These are phyloP conservation scores for Ormosia semicastrata DNA, from an alignment of 306 rosid genomes.

Conservation along the genomic window DNA sequence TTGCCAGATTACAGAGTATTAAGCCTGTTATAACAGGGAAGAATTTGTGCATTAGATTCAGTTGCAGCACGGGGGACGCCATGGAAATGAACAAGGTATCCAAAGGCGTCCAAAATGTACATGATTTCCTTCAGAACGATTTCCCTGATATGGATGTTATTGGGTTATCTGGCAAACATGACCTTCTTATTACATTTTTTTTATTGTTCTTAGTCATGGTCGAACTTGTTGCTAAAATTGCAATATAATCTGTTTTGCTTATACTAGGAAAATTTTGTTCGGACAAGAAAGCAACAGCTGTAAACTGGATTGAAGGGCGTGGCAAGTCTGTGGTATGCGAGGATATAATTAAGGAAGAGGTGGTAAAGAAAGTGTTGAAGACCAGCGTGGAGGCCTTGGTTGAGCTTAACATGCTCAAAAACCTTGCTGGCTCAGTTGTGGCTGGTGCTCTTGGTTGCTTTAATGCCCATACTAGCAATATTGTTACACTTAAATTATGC, in stretches of 20 bases:
- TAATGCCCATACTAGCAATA: slow-evolving; percentile 93
- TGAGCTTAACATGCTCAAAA: slow-evolving; percentile 94
- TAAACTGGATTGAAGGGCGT: slow-evolving; percentile 95
- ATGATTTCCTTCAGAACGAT: slow-evolving; percentile 60
- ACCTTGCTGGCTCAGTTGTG: slow-evolving; percentile 82
- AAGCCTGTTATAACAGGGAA: slow-evolving; percentile 70
- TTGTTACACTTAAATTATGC: no score
- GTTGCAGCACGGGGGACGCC: slow-evolving; percentile 86
- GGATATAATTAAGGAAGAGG: slow-evolving; percentile 69
- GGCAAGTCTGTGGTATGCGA: slow-evolving; percentile 93
- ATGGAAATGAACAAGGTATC: slow-evolving; percentile 99
- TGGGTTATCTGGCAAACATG: slow-evolving; percentile 68
- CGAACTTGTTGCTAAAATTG: neutral
- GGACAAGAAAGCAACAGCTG: slow-evolving; percentile 89
- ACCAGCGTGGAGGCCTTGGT: slow-evolving; percentile 67
- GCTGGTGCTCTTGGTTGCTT: slow-evolving; percentile 98
- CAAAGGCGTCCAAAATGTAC: slow-evolving; percentile 84
- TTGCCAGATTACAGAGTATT: slow-evolving; percentile 60
- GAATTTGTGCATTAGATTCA: slow-evolving; percentile 73
- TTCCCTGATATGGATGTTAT: slow-evolving; percentile 94
- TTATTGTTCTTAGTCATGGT: neutral
- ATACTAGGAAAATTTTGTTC: slow-evolving; percentile 72
- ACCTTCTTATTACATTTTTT: neutral
- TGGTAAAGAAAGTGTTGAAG: slow-evolving; percentile 79
- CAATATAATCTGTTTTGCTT: neutral